Evolutionary conservation across 2,329 filamentous ascomycete genomes (phyloP).

Genomic region (Scedosporium aurantiacum): DNA sequence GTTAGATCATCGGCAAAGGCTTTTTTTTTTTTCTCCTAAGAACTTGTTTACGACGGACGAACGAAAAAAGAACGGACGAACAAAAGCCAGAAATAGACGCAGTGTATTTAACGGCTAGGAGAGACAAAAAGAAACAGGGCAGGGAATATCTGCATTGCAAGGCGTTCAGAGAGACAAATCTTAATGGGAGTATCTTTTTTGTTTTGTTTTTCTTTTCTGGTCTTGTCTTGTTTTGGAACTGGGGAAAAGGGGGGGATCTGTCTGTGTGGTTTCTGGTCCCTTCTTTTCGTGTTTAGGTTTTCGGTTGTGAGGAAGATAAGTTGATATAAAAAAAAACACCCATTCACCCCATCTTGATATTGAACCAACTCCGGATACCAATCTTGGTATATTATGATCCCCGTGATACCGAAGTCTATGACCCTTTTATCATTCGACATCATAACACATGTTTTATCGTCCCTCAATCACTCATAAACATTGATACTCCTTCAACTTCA

Average conservation of each 20-base stretch:
- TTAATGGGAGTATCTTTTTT: not conserved
- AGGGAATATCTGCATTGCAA: slow-evolving; percentile 11
- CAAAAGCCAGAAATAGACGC: not conserved
- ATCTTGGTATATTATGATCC: not conserved
- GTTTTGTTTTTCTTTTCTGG: slow-evolving; percentile 1
- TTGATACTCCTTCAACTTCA: slow-evolving; percentile 2
- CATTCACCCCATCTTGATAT: no score
- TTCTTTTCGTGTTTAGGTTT: not conserved
- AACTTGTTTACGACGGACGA: not conserved
- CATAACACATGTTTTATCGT: not conserved
- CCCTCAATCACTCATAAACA: not conserved
- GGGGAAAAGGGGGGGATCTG: not conserved
- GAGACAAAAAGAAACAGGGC: not conserved
- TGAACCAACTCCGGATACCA: no score
- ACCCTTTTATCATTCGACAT: not conserved
- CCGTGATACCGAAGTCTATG: not conserved
- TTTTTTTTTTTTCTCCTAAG: not conserved
- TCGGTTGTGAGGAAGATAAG: not conserved
- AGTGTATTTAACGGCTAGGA: not conserved
- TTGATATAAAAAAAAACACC: not conserved
- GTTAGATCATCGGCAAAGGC: no score
- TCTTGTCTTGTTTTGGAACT: slow-evolving; percentile 13
- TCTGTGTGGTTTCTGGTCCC: slow-evolving; percentile 4
- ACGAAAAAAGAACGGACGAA: not conserved
- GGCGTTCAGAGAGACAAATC: slow-evolving; percentile 10